Evolutionary conservation across 768 basidiomycete genomes (phyloP).

Genomic region (Leccinum subtestaceum): DNA sequence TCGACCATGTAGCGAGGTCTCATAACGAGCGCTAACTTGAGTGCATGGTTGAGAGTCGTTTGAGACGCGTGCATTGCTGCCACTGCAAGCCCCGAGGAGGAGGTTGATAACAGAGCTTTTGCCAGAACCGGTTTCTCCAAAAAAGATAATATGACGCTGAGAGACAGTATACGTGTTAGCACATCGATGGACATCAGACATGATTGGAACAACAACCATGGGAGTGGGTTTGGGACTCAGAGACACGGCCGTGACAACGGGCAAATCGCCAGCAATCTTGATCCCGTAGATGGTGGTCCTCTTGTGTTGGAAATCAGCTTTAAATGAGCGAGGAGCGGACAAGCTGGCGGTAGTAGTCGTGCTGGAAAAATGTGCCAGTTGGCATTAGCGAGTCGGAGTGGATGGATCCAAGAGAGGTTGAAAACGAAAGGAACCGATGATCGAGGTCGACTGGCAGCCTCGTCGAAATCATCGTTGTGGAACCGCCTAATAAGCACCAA

Average conservation of each 20-base stretch:
- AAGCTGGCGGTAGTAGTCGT: not conserved
- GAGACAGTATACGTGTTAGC: not conserved
- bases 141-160: slow-evolving; percentile 20
- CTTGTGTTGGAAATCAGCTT: not conserved
- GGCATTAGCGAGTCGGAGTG: not conserved
- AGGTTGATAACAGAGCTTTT: slow-evolving; percentile 31
- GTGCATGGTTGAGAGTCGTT: slow-evolving; percentile 20
- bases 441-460: not conserved
- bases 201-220: not conserved
- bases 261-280: not conserved
- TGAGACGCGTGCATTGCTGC: slow-evolving; percentile 4
- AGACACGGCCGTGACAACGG: not conserved
- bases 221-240: not conserved
- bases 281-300: not conserved
- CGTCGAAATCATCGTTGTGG: slow-evolving; percentile 1
- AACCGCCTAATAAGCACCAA: slow-evolving; percentile 6
- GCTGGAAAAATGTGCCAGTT: not conserved
- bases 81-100: slow-evolving; percentile 7
- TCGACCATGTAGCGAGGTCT: slow-evolving; percentile 1
- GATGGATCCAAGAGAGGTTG: not conserved
- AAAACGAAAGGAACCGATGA: not conserved
- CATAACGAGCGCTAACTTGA: not conserved
- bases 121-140: slow-evolving; percentile 25
- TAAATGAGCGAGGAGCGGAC: not conserved
- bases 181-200: not conserved